A percentile compares a stretch with the other conserved stretches of the same genome.
Conservation (phyloP, 805 yeast genomes). For the Candida tibetensis region DNA sequence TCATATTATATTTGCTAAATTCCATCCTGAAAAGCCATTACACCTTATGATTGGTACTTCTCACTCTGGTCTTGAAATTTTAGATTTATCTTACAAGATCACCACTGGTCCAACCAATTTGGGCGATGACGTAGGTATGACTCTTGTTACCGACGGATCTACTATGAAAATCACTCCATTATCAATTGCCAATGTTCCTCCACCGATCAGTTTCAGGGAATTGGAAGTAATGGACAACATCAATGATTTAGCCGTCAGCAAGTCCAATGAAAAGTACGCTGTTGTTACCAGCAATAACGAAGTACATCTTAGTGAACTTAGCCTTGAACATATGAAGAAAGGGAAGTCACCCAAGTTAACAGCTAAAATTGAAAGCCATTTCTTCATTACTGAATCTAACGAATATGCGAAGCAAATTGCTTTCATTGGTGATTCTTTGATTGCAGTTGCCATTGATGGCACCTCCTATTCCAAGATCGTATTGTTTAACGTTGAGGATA, state of each 20-base stretch:
- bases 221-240: slow-evolving; percentile 53
- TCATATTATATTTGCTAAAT: slow-evolving; percentile 48
- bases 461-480: slow-evolving; percentile 49
- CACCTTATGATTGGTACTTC: slow-evolving; percentile 65
- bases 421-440: slow-evolving; percentile 47
- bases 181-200: slow-evolving; percentile 85
- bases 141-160: slow-evolving; percentile 76
- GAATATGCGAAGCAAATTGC: slow-evolving; percentile 65
- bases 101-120: slow-evolving; percentile 65
- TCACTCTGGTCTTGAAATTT: slow-evolving; percentile 48
- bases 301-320: slow-evolving; percentile 39
- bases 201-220: slow-evolving; percentile 80
- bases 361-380: slow-evolving; percentile 27
- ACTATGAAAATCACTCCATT: slow-evolving; percentile 76
- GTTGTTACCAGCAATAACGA: slow-evolving; percentile 47
- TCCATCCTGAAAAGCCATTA: slow-evolving; percentile 89
- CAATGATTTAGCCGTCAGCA: slow-evolving; percentile 61
- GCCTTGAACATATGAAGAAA: slow-evolving; percentile 46
- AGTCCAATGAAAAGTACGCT: slow-evolving; percentile 57
- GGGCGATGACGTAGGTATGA: slow-evolving; percentile 76
- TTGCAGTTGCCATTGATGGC: slow-evolving; percentile 62
- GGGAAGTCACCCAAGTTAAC: slow-evolving; percentile 47
- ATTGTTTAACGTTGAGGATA: slow-evolving; percentile 46
- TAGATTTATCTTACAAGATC: slow-evolving; percentile 63
- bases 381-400: slow-evolving; percentile 32